phyloP scores from a whole-genome alignment of 2,329 filamentous ascomycete genomes.

The Apiospora arundinis region DNA sequence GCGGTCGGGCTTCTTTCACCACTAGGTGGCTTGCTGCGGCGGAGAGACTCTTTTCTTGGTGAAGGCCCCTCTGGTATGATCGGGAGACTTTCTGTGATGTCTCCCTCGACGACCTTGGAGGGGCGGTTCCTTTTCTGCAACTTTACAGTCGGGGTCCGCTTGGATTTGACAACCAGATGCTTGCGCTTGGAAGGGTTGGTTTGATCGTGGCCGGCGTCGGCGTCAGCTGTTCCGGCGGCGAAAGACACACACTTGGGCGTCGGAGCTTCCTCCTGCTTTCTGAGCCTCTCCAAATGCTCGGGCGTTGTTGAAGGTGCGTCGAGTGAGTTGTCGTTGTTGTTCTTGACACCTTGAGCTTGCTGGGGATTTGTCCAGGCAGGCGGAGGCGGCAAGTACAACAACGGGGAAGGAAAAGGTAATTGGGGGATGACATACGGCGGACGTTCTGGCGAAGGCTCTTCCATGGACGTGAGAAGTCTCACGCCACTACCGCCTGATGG shows the following conservation, averaged over 20 bases:
- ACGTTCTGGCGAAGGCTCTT: slow-evolving; percentile 57
- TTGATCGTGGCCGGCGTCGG: background rate
- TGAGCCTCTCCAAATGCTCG: slow-evolving; percentile 44
- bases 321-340: slow-evolving; percentile 31
- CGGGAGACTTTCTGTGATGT: slow-evolving; percentile 51
- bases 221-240: slow-evolving; percentile 21
- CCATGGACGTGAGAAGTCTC: slow-evolving; percentile 67
- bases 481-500: slow-evolving; percentile 58
- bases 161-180: slow-evolving; percentile 30
- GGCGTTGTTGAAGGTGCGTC: slow-evolving; percentile 40
- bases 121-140: slow-evolving; percentile 51
- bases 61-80: slow-evolving; percentile 59
- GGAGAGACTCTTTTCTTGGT: slow-evolving; percentile 46
- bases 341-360: slow-evolving; percentile 28
- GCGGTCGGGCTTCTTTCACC: slow-evolving; percentile 26
- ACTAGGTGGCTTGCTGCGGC: slow-evolving; percentile 39
- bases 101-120: slow-evolving; percentile 38
- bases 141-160: slow-evolving; percentile 52
- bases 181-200: slow-evolving; percentile 32
- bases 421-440: slow-evolving; percentile 63
- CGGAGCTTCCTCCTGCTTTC: slow-evolving; percentile 46
- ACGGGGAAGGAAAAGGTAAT: slow-evolving; percentile 31
- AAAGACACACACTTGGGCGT: slow-evolving; percentile 31
- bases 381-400: slow-evolving; percentile 32
- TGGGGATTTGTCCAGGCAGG: slow-evolving; percentile 33